Conservation (phyloP, 2,329 filamentous ascomycete genomes). For the Apiospora rasikravindrae region DNA sequence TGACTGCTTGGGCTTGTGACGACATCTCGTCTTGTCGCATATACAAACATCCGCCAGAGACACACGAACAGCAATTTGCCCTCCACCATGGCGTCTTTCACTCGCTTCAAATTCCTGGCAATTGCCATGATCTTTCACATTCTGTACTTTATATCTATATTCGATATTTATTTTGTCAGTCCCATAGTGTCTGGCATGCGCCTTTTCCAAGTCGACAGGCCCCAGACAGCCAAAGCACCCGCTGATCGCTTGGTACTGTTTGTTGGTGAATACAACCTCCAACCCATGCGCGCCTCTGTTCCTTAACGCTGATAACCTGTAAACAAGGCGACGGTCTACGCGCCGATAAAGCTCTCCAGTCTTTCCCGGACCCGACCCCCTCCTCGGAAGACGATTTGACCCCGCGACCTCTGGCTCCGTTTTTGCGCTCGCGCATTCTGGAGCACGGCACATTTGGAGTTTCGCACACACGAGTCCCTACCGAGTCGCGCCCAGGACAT, state of each 20-base stretch:
- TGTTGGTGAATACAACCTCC: slow-evolving; percentile 65
- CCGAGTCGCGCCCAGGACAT: slow-evolving; percentile 94
- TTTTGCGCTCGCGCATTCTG: slow-evolving; percentile 85
- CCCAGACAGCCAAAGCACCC: slow-evolving; percentile 67
- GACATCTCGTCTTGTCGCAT: slow-evolving; percentile 9
- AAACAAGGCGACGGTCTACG: slow-evolving; percentile 81
- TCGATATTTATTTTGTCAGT: slow-evolving; percentile 98
- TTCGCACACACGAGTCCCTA: slow-evolving; percentile 95
- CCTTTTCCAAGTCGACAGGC: slow-evolving; percentile 73
- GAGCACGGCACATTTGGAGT: slow-evolving; percentile 94
- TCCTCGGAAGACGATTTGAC: slow-evolving; percentile 64
- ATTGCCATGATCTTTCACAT: slow-evolving; percentile 92
- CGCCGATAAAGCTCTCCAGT: slow-evolving; percentile 97
- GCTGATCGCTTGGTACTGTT: slow-evolving; percentile 91
- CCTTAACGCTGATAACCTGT: slow-evolving; percentile 24
- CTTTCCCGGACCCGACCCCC: slow-evolving; percentile 83
- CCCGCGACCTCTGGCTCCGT: slow-evolving; percentile 85
- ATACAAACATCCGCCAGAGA: not conserved
- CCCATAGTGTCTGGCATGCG: slow-evolving; percentile 96
- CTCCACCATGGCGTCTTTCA: slow-evolving; percentile 57
- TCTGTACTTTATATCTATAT: slow-evolving; percentile 93
- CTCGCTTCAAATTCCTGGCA: slow-evolving; percentile 81
- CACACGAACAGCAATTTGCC: not conserved
- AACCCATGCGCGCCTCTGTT: not conserved
- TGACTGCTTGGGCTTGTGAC: slow-evolving; percentile 6